These are phyloP conservation scores for Centella asiatica DNA, from an alignment of 129 eudicot species.

Conservation along the genomic window DNA sequence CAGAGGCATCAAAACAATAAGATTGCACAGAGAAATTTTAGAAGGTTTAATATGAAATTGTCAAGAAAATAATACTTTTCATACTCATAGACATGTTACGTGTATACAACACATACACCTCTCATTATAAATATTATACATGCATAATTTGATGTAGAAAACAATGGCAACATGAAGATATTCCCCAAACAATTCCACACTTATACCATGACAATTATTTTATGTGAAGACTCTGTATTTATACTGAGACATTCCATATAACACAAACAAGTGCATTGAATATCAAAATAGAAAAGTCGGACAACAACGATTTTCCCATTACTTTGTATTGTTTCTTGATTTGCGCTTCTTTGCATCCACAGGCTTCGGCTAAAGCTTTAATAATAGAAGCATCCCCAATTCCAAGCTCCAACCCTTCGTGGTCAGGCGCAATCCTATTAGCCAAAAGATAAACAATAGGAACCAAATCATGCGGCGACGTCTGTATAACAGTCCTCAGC, in stretches of 20 bases:
- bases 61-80: too few relatives aligned
- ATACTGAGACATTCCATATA: neutral
- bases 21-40: too few relatives aligned
- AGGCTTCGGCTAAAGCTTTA: conserved; percentile 92
- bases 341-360: conserved; percentile 65
- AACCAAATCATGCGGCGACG: conserved; percentile 66
- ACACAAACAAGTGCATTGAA: neutral
- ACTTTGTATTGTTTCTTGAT: conserved; percentile 71
- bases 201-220: too few relatives aligned
- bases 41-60: too few relatives aligned
- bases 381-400: conserved; percentile 82
- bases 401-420: conserved; percentile 91
- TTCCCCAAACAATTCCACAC: too few relatives aligned
- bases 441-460: conserved; percentile 71
- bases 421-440: conserved; percentile 73
- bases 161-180: too few relatives aligned
- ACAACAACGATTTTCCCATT: neutral
- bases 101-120: neutral
- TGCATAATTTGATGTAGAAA: too few relatives aligned
- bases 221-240: too few relatives aligned
- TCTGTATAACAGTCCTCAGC: conserved; percentile 78
- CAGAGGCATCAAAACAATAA: too few relatives aligned
- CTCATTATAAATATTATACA: neutral
- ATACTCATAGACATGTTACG: too few relatives aligned
- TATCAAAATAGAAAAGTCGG: neutral